A percentile compares a stretch with the other conserved stretches of the same genome.
Conservation (phyloP, 83 land plant species). For the Larix sibirica region DNA sequence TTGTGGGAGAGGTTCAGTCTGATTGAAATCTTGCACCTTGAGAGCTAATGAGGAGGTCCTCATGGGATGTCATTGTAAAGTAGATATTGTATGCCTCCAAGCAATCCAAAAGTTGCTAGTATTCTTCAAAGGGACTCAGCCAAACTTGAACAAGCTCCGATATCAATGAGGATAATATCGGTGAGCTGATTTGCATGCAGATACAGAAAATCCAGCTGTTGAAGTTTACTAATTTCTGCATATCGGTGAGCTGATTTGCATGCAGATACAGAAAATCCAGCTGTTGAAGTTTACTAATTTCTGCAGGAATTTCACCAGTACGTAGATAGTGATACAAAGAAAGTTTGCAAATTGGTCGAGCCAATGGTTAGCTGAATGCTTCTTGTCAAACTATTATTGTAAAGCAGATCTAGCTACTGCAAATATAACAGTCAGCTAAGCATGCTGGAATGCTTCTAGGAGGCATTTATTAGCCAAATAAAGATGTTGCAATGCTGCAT, state of each 20-base stretch:
- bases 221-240: slow-evolving; percentile 54
- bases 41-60: slow-evolving; percentile 43
- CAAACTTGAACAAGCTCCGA: slow-evolving; percentile 67
- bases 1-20: slow-evolving; percentile 68
- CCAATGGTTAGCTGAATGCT: slow-evolving; percentile 42
- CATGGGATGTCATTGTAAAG: slow-evolving; percentile 68
- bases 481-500: slow-evolving; percentile 46
- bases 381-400: slow-evolving; percentile 73
- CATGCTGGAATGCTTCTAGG: slow-evolving; percentile 52
- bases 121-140: slow-evolving; percentile 42
- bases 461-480: slow-evolving; percentile 36
- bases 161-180: slow-evolving; percentile 53
- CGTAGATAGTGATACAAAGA: slow-evolving; percentile 65
- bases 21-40: slow-evolving; percentile 37
- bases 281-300: slow-evolving; percentile 52
- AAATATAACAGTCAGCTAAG: slow-evolving; percentile 39
- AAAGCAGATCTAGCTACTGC: slow-evolving; percentile 51
- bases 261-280: slow-evolving; percentile 51
- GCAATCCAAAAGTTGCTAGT: slow-evolving; percentile 41
- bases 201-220: slow-evolving; percentile 43
- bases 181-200: slow-evolving; percentile 63
- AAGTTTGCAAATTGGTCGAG: slow-evolving; percentile 41
- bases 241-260: slow-evolving; percentile 65
- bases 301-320: slow-evolving; percentile 47
- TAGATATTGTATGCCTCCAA: slow-evolving; percentile 43